These are phyloP conservation scores for Hericium coralloides DNA, from an alignment of 768 basidiomycete species.

Conservation along the genomic window DNA sequence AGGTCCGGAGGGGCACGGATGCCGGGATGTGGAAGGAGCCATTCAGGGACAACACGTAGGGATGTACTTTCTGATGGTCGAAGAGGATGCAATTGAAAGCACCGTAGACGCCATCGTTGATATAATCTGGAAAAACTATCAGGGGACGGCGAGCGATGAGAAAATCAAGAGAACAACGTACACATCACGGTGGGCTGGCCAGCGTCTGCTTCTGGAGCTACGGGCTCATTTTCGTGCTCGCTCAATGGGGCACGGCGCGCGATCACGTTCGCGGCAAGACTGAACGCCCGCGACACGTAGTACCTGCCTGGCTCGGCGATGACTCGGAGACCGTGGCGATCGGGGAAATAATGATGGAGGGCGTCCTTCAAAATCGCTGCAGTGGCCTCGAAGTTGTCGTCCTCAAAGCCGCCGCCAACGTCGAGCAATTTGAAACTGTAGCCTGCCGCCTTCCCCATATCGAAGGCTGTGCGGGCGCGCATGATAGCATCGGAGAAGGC, in stretches of 20 bases:
- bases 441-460: slow-evolving; percentile 75
- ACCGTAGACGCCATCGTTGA: slow-evolving; percentile 98
- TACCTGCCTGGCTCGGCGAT: slow-evolving; percentile 96
- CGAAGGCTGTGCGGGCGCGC: slow-evolving; percentile 77
- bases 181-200: slow-evolving; percentile 76
- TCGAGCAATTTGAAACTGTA: slow-evolving; percentile 82
- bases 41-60: slow-evolving; percentile 65
- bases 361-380: slow-evolving; percentile 62
- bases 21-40: slow-evolving; percentile 52
- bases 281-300: slow-evolving; percentile 89
- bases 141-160: not conserved
- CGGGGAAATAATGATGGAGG: slow-evolving; percentile 74
- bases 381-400: slow-evolving; percentile 73
- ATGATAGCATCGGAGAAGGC: slow-evolving; percentile 86
- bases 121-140: slow-evolving; percentile 64
- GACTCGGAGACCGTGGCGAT: slow-evolving; percentile 58
- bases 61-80: slow-evolving; percentile 76
- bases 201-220: slow-evolving; percentile 17
- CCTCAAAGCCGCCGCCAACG: slow-evolving; percentile 95
- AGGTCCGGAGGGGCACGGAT: slow-evolving; percentile 34
- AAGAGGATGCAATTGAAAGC: slow-evolving; percentile 97
- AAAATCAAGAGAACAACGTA: slow-evolving; percentile 36
- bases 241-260: slow-evolving; percentile 64
- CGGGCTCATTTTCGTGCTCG: slow-evolving; percentile 21
- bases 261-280: slow-evolving; percentile 88